Evolutionary conservation across 495 filamentous ascomycete species (phyloP).

Genomic region (Talaromyces nanjingensis): DNA sequence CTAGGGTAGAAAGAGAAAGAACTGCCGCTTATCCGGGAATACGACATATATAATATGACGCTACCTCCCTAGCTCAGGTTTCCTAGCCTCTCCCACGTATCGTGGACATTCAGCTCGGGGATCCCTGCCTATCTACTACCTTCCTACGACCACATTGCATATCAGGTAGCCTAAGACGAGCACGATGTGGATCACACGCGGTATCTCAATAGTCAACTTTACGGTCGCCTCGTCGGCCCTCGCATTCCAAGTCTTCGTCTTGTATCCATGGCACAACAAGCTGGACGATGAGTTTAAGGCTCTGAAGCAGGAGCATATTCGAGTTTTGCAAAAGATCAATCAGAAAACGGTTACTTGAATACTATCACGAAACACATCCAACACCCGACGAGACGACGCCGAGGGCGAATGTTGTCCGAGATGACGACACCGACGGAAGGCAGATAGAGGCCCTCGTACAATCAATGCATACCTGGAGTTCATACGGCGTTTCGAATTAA

Average conservation of each 20-base stretch:
- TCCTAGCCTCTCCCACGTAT: neutral
- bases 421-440: neutral
- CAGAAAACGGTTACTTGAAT: neutral
- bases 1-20: neutral
- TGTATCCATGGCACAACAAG: conserved; percentile 60
- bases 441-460: too few species aligned
- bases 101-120: neutral
- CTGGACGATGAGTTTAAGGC: conserved; percentile 54
- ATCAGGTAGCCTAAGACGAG: neutral
- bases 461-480: neutral
- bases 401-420: neutral
- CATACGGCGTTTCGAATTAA: neutral
- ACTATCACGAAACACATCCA: neutral
- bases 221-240: conserved; percentile 53
- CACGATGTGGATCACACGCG: conserved; percentile 49
- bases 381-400: neutral
- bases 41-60: neutral
- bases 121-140: neutral
- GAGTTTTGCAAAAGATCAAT: conserved; percentile 16
- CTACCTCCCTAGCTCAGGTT: neutral
- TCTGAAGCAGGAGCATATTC: conserved; percentile 47
- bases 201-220: conserved; percentile 56
- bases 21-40: neutral
- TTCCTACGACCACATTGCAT: neutral
- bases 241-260: conserved; percentile 55